phyloP scores from a whole-genome alignment of 306 rosid species.

The Malus sylvestris region DNA sequence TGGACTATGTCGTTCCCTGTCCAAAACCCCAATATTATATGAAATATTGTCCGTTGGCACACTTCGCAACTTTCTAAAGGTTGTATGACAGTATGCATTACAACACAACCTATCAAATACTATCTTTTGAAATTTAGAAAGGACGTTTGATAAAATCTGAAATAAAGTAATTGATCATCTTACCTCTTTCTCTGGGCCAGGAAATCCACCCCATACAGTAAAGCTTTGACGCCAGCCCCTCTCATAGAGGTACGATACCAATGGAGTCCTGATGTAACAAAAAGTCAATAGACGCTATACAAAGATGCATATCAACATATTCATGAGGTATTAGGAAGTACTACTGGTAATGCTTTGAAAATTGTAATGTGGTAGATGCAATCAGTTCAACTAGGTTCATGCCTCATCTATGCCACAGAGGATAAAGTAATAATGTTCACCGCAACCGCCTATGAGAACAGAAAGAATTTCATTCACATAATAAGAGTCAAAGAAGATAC shows the following conservation, averaged over 20 bases:
- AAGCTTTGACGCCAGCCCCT: slow-evolving; percentile 97
- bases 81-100: background rate
- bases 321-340: background rate
- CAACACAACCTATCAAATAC: background rate
- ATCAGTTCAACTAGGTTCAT: background rate
- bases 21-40: background rate
- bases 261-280: slow-evolving; percentile 58
- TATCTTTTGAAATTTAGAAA: background rate
- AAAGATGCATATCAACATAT: slow-evolving; percentile 11
- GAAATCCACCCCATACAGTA: slow-evolving; percentile 62
- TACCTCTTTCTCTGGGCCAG: slow-evolving; percentile 96
- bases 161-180: background rate
- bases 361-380: background rate
- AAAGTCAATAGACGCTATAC: slow-evolving; percentile 10
- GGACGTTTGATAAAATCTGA: background rate
- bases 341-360: background rate
- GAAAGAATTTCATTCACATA: background rate
- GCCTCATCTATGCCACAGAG: background rate
- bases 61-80: background rate
- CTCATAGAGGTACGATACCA: slow-evolving; percentile 79
- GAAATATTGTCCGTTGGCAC: background rate
- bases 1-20: background rate
- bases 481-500: background rate
- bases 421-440: background rate
- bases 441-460: background rate